Conservation (phyloP, 495 filamentous ascomycete genomes). For the Aspergillus hancockii region DNA sequence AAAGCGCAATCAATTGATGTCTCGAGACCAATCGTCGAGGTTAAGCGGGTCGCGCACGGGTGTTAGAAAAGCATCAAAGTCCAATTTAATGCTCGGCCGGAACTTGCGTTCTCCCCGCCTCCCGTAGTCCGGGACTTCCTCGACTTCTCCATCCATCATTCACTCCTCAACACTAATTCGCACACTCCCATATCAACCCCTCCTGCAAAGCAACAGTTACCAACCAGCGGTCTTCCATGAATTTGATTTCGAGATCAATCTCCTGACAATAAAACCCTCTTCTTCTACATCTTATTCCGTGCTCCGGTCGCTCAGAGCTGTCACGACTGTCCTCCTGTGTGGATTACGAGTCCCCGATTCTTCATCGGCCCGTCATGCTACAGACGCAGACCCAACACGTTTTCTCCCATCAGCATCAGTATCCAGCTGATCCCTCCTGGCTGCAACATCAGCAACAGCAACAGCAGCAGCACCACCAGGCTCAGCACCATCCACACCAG, state of each 20-base stretch:
- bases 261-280: constrained; percentile 25
- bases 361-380: constrained; percentile 45
- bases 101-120: constrained; percentile 32
- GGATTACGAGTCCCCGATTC: constrained; percentile 39
- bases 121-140: constrained; percentile 26
- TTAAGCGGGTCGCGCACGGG: neutral
- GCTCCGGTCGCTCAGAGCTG: constrained; percentile 23
- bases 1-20: neutral
- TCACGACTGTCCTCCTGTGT: constrained; percentile 34
- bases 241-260: constrained; percentile 21
- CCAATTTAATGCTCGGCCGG: constrained; percentile 17
- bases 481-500: constrained; percentile 58
- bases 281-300: constrained; percentile 15
- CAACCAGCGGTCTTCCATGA: constrained; percentile 18
- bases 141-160: constrained; percentile 15
- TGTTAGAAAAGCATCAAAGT: neutral
- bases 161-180: neutral
- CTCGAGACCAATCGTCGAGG: neutral
- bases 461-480: constrained; percentile 63
- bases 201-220: constrained; percentile 3
- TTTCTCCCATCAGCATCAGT: constrained; percentile 81
- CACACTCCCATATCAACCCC: constrained; percentile 5
- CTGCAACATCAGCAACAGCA: constrained; percentile 65
- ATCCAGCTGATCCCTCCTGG: constrained; percentile 74
- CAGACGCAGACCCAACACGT: constrained; percentile 60